Base-by-base conservation (phyloP, 1,139 yeast species). In the Zhuliangozyma blackwelliae region DNA sequence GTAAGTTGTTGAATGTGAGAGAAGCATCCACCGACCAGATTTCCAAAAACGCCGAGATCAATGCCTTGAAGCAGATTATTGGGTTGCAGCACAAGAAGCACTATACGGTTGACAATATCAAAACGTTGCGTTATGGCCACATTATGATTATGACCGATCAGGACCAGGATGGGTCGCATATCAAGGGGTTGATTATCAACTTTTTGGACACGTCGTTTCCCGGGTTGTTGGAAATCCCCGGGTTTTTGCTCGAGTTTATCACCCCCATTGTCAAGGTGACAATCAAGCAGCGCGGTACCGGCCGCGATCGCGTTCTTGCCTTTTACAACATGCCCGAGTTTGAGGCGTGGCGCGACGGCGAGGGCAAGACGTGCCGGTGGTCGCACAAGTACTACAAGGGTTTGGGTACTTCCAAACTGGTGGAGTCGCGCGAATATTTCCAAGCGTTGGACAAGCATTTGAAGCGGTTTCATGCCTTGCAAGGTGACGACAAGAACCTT, bases 71-170 rank as follows among this genome's bases (percentile, higher is more conserved):
- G 56, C 92, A 90, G 58, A 94, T 94, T 51, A 84, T 94, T 68
- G 99, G 99, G 20, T 68, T 94, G 40, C 97, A 90, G 59, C 98
- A 94, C 61, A 88, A 86, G 51, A 90, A 89, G 63, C 73, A 70
- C 29, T 94, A 94, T 57, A 64, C 61, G 12, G 47, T 59, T 0
- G 82, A 80, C 27, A 84, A 80, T 49, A 72, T 86, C 8, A 77
- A 76, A 40, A 80, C 82, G 9, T 68, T 94, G 45, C 79, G 99
- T 56, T 94, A 94, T 56, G 98, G 99, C 22, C 96, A 89, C 59
- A 77, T 94, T 35, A 92, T 94, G 97, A 89, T 94, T 55, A 94
- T 94, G 98, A 89, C 99, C 5, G 99, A 94, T 85, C 99, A 94
- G 64, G 99, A 94, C 86, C 96, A 90, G 53, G 99, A 94, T 73